These are phyloP conservation scores for Hibiscus syriacus DNA, from an alignment of 345 rosid genomes.

Conservation along the genomic window DNA sequence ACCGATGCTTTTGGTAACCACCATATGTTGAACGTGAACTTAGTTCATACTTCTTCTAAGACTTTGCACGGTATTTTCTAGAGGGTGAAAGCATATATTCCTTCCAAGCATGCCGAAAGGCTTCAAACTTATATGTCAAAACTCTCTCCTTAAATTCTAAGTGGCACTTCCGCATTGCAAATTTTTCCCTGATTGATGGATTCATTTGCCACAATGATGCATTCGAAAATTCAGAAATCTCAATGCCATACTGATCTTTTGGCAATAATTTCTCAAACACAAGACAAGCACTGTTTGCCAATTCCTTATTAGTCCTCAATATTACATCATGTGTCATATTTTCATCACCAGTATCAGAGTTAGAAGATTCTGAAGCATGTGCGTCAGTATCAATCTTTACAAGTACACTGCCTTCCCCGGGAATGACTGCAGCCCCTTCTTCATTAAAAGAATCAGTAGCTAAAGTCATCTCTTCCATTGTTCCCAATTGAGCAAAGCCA, in stretches of 20 bases:
- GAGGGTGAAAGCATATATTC: conserved; percentile 62
- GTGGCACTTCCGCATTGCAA: conserved; percentile 36
- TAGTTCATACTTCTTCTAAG: conserved; percentile 57
- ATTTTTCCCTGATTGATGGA: conserved; percentile 33
- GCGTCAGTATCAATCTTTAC: conserved; percentile 16
- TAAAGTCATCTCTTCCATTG: conserved; percentile 1
- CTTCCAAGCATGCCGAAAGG: conserved; percentile 71
- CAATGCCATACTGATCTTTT: conserved; percentile 26
- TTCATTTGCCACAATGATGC: conserved; percentile 23
- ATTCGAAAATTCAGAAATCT: conserved; percentile 22
- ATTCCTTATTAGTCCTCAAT: conserved; percentile 53
- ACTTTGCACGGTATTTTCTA: conserved; percentile 50
- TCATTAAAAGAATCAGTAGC: too few species aligned
- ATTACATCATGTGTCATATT: conserved; percentile 29
- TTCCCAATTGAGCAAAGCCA: conserved; percentile 15
- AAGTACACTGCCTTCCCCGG: conserved; percentile 17
- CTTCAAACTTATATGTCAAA: conserved; percentile 66
- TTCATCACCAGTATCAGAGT: conserved; percentile 27
- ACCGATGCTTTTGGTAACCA: conserved; percentile 55
- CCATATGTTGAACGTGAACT: conserved; percentile 39
- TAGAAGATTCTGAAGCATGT: too few species aligned
- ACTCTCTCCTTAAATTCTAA: conserved; percentile 71
- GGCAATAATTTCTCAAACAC: conserved; percentile 47
- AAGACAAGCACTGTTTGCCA: conserved; percentile 48
- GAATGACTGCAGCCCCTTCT: conserved; percentile 10